Evolutionary conservation across 257 asterid species (phyloP).

Genomic region (Ligustrum vulgare): DNA sequence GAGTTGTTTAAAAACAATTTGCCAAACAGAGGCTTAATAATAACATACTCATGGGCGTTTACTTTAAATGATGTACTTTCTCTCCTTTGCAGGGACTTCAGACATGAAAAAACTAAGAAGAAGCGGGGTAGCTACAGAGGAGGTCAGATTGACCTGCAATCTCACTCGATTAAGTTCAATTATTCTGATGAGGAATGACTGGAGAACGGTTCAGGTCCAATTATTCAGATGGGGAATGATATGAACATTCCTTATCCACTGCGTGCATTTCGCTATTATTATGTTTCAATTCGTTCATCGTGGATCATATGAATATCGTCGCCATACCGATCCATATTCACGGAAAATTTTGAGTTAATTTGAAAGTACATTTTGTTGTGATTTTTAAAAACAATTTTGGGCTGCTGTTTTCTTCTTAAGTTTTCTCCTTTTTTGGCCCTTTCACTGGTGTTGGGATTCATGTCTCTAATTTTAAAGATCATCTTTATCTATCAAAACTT

Average conservation of each 20-base stretch:
- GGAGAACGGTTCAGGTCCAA: not conserved
- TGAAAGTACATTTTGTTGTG: not conserved
- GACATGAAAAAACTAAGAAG: constrained; percentile 91
- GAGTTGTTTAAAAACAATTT: no score
- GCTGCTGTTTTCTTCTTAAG: not conserved
- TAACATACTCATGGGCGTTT: not conserved
- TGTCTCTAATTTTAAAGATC: no score
- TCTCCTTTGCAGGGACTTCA: constrained; percentile 46
- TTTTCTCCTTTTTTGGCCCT: no score
- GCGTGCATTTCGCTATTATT: not conserved
- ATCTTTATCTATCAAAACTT: no score
- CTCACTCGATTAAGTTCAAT: constrained; percentile 85
- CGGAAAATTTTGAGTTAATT: not conserved
- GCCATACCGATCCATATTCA: not conserved
- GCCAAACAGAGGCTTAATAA: no score
- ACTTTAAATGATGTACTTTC: not conserved
- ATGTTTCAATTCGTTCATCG: not conserved
- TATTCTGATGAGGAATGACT: constrained; percentile 56
- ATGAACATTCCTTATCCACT: not conserved
- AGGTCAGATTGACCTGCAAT: constrained; percentile 74
- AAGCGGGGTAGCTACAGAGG: constrained; percentile 99
- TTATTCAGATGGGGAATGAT: no score
- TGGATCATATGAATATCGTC: not conserved
- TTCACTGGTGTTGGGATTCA: no score
- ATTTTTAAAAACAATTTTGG: not conserved